Evolutionary conservation across 2,329 filamentous ascomycete genomes (phyloP), one percentile per base, ranked within the genome.

Genomic region (Fusarium drepaniforme): DNA sequence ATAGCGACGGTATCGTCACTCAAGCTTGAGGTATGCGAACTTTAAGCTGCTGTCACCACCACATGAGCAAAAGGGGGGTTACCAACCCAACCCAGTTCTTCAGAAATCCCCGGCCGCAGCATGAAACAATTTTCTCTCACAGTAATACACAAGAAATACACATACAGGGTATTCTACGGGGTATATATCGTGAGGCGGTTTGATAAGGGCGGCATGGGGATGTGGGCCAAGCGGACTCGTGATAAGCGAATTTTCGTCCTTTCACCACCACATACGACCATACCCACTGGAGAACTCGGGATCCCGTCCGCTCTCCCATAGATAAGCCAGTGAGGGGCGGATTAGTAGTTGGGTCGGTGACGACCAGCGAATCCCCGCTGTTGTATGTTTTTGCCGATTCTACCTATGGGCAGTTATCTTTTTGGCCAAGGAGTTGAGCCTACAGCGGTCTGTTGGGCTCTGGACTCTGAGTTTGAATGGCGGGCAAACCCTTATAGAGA

Each of bases 271-370:
- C 57, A 59, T 59, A 59, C 57, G 57, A 59, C 57, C 57, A 59
- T 59, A 59, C 57, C 57, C 35, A 59, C 57, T 40, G 56, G 30
- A 59, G 21, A 59, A 40, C 16, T 25, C 56, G 56, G 56, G 56
- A 59, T 59, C 56, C 56, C 56, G 56, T 59, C 56, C 35, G 56
- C 56, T 57, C 53, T 57, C 53, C 53, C 53, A 33, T 33, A 33
- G 30, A 33, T 33, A 33, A 33, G 30, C 30, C 30, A 33, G 30
- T 33, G 30, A 33, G 30, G 30, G 30, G 30, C 30, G 30, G 30
- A 33, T 33, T 33, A 33, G 30, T 33, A 33, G 30, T 33, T 33
- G 30, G 30, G 30, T 33, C 30, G 30, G 30, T 33, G 30, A 33
- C 30, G 30, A 33, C 30, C 30, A 33, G 30, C 30, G 30, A 33